These are phyloP conservation scores for Thelonectria blattea DNA, from an alignment of 2,329 filamentous ascomycete species.

Conservation along the genomic window DNA sequence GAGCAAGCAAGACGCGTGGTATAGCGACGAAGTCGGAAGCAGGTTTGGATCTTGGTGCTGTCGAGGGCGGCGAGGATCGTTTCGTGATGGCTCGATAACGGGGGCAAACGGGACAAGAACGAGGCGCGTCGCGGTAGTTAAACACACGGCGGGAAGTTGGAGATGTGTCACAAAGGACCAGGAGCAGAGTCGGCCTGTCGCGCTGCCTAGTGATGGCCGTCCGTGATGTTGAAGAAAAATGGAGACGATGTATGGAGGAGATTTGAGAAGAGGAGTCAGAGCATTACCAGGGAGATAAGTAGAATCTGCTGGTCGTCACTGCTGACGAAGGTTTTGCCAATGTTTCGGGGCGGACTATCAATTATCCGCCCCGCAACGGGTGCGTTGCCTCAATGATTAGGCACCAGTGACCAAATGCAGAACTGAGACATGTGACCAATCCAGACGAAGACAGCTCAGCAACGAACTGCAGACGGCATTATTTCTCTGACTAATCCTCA, in stretches of 20 bases:
- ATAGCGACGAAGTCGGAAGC: conserved; percentile 13
- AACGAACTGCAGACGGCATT: conserved; percentile 6
- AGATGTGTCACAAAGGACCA: background rate
- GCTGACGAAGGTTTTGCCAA: background rate
- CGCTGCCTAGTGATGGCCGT: conserved; percentile 19
- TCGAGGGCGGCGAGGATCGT: background rate
- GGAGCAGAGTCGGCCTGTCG: conserved; percentile 10
- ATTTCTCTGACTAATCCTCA: conserved; percentile 34
- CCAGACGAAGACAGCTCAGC: background rate
- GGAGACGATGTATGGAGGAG: conserved; percentile 27
- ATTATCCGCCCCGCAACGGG: conserved; percentile 23
- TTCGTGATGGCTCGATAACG: conserved; percentile 17
- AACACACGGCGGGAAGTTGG: background rate
- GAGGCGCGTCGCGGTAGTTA: background rate
- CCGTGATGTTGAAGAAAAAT: conserved; percentile 26
- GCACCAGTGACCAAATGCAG: background rate
- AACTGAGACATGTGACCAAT: conserved; percentile 3
- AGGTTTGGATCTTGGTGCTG: conserved; percentile 6
- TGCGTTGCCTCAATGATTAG: background rate
- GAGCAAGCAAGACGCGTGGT: conserved; percentile 32
- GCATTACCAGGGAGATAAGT: conserved; percentile 27
- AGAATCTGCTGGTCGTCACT: conserved; percentile 22
- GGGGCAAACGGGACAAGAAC: background rate
- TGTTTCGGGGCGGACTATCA: background rate
- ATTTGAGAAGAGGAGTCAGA: conserved; percentile 24